Base-by-base conservation (phyloP, 768 basidiomycete genomes). In the Mycena albidolilacea region DNA sequence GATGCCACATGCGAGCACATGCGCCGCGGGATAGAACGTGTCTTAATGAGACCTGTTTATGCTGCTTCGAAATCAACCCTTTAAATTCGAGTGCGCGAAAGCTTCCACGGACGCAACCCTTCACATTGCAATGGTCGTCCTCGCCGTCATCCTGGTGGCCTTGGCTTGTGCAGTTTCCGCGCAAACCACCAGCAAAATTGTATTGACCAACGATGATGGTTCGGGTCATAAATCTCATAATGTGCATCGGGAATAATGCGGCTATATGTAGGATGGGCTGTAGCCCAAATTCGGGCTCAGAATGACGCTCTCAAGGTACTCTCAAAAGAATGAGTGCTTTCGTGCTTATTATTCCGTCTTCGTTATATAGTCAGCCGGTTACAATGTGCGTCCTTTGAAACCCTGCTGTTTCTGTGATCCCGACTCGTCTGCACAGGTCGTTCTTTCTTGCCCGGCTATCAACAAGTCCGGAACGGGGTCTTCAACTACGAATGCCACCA, bases 381-480 rank as follows among this genome's bases (percentile, higher is more conserved):
- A 80, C 69, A 64, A 85, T 61, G 86, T 86, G 55, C 5, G 84
- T 72, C 23, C n/a, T 30, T 30, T 30, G 30, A 30, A 30, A 4
- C 30, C 30, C 4, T 30, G 44, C 35, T 54, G 11, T 19, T 30
- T 69, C 19, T 38, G 0, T n/a, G 2, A 12, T 21, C 15, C 38
- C 2, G n/a, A 19, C 23, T 58, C 59, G 19, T 23, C 37, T 8
- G 1, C 14, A 14, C 2, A 88, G 87, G 84, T 87, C 17, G 77
- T 88, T n/a, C 77, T 89, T 3, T 88, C 87, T 17, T 81, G 83
- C 7, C 87, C 88, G 0, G 85, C 88, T 8, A 79, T 82, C 52
- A 84, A 88, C 75, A 75, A 83, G 71, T 88, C 87, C 15, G 88
- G 87, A 9, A 84, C 86, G 2, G 87, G 87, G 12, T 85, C 85